phyloP scores from a whole-genome alignment of 768 basidiomycete species.

The Dendrothele bispora region DNA sequence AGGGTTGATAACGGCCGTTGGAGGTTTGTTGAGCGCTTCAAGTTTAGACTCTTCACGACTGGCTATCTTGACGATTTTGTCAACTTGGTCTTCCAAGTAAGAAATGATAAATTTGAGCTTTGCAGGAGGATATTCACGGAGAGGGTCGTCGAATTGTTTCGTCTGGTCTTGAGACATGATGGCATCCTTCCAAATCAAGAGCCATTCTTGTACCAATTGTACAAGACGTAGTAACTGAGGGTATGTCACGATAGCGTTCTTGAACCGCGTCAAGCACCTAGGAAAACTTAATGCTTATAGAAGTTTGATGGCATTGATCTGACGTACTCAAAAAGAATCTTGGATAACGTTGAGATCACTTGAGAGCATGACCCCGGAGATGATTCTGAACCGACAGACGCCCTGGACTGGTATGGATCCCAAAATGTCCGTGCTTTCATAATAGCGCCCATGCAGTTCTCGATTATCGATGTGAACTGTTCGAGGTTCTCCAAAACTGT shows the following conservation, averaged over 20 bases:
- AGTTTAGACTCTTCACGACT: conserved; percentile 46
- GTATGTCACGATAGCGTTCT: conserved; percentile 47
- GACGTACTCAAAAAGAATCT: conserved; percentile 17
- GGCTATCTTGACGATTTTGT: conserved; percentile 43
- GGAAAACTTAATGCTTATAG: conserved; percentile 1
- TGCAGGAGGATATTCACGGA: too few relatives aligned
- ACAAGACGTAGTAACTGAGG: conserved; percentile 44
- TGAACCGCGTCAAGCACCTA: conserved; percentile 60
- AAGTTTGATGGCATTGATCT: not conserved
- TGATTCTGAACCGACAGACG: conserved; percentile 2
- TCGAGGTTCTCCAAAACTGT: conserved; percentile 46
- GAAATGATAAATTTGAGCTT: too few relatives aligned
- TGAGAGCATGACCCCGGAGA: conserved; percentile 19
- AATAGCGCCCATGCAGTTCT: conserved; percentile 36
- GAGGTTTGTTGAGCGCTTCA: conserved; percentile 17
- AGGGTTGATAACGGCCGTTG: conserved; percentile 1
- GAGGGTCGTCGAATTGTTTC: conserved; percentile 6
- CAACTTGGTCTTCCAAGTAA: too few relatives aligned
- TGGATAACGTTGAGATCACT: conserved; percentile 29
- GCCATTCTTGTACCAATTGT: conserved; percentile 42
- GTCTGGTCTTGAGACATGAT: conserved; percentile 29
- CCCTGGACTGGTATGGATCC: conserved; percentile 19
- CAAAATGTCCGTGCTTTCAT: conserved; percentile 17
- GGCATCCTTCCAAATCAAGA: conserved; percentile 44
- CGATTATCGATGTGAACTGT: conserved; percentile 38